phyloP scores from a whole-genome alignment of 306 rosid species.

The Nissolia schottii region DNA sequence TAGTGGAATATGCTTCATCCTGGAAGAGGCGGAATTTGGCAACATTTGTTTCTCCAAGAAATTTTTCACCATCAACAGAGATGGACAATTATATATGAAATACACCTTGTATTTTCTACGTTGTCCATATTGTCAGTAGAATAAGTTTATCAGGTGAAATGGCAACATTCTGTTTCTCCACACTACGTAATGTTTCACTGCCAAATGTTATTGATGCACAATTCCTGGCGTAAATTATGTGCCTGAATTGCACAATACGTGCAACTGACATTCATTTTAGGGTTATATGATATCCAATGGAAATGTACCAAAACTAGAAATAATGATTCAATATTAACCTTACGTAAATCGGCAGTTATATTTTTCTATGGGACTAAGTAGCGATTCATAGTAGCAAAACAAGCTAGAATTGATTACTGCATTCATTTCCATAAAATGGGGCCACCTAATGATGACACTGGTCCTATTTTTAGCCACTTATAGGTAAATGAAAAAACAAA shows the following conservation, averaged over 20 bases:
- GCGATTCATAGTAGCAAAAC: neutral
- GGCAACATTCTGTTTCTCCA: neutral
- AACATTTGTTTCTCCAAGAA: too few relatives aligned
- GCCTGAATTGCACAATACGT: neutral
- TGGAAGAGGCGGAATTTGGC: too few relatives aligned
- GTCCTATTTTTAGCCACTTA: neutral
- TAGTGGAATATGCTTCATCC: neutral
- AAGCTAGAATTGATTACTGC: neutral
- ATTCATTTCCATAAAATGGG: neutral
- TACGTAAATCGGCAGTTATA: neutral
- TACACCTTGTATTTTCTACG: too few relatives aligned
- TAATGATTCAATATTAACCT: neutral
- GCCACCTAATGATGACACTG: neutral
- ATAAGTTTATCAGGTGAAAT: neutral
- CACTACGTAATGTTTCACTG: neutral
- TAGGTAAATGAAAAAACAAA: neutral
- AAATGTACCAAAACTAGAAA: neutral
- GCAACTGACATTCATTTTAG: neutral
- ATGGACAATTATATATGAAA: too few relatives aligned
- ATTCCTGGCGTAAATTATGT: neutral
- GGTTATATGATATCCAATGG: neutral
- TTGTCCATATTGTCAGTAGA: too few relatives aligned
- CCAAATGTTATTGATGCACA: neutral
- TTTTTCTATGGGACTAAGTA: neutral
- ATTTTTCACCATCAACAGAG: too few relatives aligned